These are phyloP conservation scores for Penicillium sp. DNA, from an alignment of 2,329 filamentous ascomycete species.

Conservation along the genomic window DNA sequence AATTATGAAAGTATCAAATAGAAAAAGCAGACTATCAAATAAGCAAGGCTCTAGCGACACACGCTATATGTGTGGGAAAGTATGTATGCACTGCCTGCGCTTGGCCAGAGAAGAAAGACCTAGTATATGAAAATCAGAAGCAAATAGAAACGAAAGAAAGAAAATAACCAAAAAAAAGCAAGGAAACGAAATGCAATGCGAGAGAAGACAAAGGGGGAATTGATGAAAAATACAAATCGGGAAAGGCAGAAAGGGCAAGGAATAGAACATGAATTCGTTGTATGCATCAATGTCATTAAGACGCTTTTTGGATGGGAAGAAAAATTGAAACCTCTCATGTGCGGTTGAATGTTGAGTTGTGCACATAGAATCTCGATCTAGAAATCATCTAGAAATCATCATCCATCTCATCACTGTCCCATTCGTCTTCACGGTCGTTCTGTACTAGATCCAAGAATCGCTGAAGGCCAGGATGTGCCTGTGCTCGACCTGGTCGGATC, in stretches of 20 bases:
- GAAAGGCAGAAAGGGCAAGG: background rate
- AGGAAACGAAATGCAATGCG: too few species aligned
- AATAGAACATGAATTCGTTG: background rate
- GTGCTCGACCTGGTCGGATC: constrained; percentile 2
- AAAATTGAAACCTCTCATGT: background rate
- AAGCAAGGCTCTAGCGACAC: background rate
- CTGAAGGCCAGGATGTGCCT: constrained; percentile 42
- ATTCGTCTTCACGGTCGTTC: constrained; percentile 57
- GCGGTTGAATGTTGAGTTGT: background rate
- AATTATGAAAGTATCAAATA: background rate
- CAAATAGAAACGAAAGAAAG: background rate
- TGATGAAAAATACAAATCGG: background rate
- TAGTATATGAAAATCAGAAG: background rate
- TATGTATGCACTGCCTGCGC: background rate
- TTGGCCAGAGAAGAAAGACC: background rate
- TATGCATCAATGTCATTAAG: constrained; percentile 7
- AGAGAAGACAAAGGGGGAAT: background rate
- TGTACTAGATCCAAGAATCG: constrained; percentile 53
- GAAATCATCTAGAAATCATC: constrained; percentile 37
- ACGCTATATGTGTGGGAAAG: background rate
- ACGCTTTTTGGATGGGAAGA: background rate
- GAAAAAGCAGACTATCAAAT: background rate
- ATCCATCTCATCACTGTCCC: constrained; percentile 59
- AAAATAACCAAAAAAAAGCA: background rate
- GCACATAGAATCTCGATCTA: constrained; percentile 10